Base-by-base conservation (phyloP, 1,284 basidiomycete genomes). In the Rhodotorula sp. region DNA sequence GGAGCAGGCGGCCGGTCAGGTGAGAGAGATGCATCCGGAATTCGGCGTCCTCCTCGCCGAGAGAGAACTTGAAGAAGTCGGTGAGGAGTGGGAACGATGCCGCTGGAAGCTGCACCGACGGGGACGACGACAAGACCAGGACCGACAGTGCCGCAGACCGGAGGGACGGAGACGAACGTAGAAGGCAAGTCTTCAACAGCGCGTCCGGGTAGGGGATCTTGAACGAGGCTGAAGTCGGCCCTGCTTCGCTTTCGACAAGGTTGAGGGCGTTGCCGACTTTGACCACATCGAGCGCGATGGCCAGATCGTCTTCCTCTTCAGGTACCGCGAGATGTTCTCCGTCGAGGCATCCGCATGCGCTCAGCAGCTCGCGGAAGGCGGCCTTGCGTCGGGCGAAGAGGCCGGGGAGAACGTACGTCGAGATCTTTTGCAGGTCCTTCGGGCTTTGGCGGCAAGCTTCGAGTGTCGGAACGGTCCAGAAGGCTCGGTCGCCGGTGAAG, bases 31-130 rank as follows among this genome's bases (percentile, higher is more conserved):
- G 57, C 75, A 75, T 75, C 3, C 67, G 57, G 54, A 73, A 63
- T 23, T 71, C 73, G 62, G 59, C 60, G 43, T 76, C 75, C n/a
- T 75, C 73, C 3, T 76, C 75, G 49, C 73, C 73, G n/a, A 76
- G 62, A 5, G 67, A 69, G 56, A 70, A 60, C 19, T 26, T 31
- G 66, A 71, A 74, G 61, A 75, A 74, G 4, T 62, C 55, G 26
- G 43, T 48, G 5, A 76, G 62, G 57, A 75, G 68, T 1, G 60
- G 55, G 58, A 75, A 71, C n/a, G 60, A 62, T 8, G 67, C 14
- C 2, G 50, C 2, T 5, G 75, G 73, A 43, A 76, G 49, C 12
- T 63, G 62, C 2, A 54, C 19, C 16, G 70, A 62, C 2, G 60
- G 43, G 10, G 71, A 67, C 18, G 73, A 47, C 5, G 69, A 54